These are phyloP conservation scores for Musa schizocarpa DNA, from an alignment of 176 grass and related monocot species.

Conservation along the genomic window DNA sequence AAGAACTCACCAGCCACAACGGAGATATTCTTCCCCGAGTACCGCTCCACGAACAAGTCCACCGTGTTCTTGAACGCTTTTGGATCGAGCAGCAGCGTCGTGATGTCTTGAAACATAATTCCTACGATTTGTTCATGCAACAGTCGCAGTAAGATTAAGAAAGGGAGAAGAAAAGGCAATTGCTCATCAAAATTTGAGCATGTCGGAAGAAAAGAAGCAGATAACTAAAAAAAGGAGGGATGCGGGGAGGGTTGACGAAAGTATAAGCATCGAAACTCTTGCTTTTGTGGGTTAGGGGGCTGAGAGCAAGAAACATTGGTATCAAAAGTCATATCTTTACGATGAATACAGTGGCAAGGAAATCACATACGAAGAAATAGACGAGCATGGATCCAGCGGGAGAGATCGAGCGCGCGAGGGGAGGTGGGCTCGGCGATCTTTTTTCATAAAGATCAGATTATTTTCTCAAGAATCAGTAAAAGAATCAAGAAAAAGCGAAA, in stretches of 20 bases:
- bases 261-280: neutral
- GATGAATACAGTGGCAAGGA: too few relatives aligned
- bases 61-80: slow-evolving; percentile 47
- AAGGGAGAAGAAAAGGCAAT: neutral
- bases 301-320: too few relatives aligned
- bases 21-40: slow-evolving; percentile 35
- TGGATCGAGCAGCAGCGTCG: slow-evolving; percentile 44
- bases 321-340: too few relatives aligned
- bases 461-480: too few relatives aligned
- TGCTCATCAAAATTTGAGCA: neutral
- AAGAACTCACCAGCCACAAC: slow-evolving; percentile 36
- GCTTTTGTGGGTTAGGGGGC: too few relatives aligned
- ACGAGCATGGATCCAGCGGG: too few relatives aligned
- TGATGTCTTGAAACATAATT: slow-evolving; percentile 74
- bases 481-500: too few relatives aligned
- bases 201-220: neutral
- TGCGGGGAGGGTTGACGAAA: neutral
- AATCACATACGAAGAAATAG: too few relatives aligned
- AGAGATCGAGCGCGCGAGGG: too few relatives aligned
- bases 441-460: too few relatives aligned
- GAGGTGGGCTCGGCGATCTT: too few relatives aligned
- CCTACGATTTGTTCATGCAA: slow-evolving; percentile 11
- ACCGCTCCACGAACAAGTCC: slow-evolving; percentile 53
- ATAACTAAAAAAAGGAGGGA: neutral
- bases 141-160: neutral